A percentile compares a stretch with the other conserved stretches of the same genome.
These are phyloP conservation scores for Tetrapisispora nanseiensis DNA, from an alignment of 805 yeast genomes.

Conservation along the genomic window DNA sequence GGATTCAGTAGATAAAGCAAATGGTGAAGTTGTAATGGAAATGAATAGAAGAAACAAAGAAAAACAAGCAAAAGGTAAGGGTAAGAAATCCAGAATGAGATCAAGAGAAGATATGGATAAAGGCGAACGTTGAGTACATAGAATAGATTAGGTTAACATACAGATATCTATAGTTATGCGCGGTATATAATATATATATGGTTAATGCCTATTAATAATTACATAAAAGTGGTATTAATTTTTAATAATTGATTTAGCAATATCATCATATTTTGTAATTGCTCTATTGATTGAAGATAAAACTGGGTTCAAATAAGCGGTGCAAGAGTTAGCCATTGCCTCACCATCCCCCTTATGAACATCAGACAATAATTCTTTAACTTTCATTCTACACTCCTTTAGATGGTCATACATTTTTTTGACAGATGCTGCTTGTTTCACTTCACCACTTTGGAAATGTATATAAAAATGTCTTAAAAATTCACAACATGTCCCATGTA, in stretches of 20 bases:
- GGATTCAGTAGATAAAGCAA: conserved; percentile 83
- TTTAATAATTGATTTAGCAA: not conserved
- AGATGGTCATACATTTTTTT: conserved; percentile 32
- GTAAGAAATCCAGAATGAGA: conserved; percentile 31
- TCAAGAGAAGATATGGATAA: conserved; percentile 38
- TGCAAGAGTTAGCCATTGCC: conserved; percentile 20
- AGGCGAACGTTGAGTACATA: conserved; percentile 30
- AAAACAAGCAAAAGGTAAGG: conserved; percentile 34
- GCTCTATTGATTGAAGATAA: conserved; percentile 39
- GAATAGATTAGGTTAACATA: not conserved
- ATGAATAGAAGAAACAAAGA: conserved; percentile 62
- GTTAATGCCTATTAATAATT: not conserved
- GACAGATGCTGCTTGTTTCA: conserved; percentile 35
- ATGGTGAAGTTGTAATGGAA: conserved; percentile 73
- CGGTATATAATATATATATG: too few relatives aligned
- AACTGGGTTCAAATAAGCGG: conserved; percentile 35
- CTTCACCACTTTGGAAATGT: conserved; percentile 43
- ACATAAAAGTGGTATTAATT: too few relatives aligned
- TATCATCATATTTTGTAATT: conserved; percentile 34
- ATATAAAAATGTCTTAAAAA: conserved; percentile 69
- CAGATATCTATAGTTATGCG: not conserved
- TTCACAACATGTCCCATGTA: conserved; percentile 67
- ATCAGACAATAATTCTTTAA: conserved; percentile 8
- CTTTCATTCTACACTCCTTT: conserved; percentile 38
- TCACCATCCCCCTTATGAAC: conserved; percentile 25